Evolutionary conservation across 2,329 filamentous ascomycete genomes (phyloP).

Genomic region (Botrytis hyacinthi): DNA sequence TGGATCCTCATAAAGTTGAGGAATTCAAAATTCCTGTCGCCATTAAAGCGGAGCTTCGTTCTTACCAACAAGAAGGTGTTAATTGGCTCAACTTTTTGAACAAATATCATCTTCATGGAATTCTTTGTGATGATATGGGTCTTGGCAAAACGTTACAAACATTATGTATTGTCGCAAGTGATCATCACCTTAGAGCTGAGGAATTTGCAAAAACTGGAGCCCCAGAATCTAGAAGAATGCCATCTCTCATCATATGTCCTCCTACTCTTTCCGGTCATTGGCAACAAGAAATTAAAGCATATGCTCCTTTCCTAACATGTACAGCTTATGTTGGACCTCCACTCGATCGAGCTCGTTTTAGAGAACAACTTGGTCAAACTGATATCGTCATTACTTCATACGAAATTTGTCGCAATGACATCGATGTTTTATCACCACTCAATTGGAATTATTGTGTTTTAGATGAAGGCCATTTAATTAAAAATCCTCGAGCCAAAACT

Average conservation of each 20-base stretch:
- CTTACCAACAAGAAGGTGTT: constrained; percentile 97
- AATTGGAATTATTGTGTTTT: constrained; percentile 98
- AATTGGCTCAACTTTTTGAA: constrained; percentile 99
- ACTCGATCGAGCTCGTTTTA: constrained; percentile 70
- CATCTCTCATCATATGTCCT: constrained; percentile 92
- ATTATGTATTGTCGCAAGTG: constrained; percentile 94
- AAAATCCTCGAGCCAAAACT: constrained; percentile 97
- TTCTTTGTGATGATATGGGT: constrained; percentile 99
- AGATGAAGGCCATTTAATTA: constrained; percentile 97
- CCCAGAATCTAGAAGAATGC: constrained; percentile 73
- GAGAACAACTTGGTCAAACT: constrained; percentile 67
- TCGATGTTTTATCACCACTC: constrained; percentile 76
- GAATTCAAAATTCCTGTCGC: constrained; percentile 89
- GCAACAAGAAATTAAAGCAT: constrained; percentile 96
- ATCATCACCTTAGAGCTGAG: constrained; percentile 89
- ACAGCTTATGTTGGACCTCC: constrained; percentile 91
- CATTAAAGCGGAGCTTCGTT: constrained; percentile 94
- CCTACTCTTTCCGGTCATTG: constrained; percentile 96
- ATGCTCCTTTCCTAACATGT: constrained; percentile 88
- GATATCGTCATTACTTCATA: constrained; percentile 98
- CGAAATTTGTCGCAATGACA: constrained; percentile 94
- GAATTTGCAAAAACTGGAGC: constrained; percentile 82
- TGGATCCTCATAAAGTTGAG: constrained; percentile 96
- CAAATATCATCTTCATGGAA: constrained; percentile 94
- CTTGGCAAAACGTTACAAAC: constrained; percentile 97